phyloP scores from a whole-genome alignment of 1,284 basidiomycete species.

The Rhizoctonia solani region DNA sequence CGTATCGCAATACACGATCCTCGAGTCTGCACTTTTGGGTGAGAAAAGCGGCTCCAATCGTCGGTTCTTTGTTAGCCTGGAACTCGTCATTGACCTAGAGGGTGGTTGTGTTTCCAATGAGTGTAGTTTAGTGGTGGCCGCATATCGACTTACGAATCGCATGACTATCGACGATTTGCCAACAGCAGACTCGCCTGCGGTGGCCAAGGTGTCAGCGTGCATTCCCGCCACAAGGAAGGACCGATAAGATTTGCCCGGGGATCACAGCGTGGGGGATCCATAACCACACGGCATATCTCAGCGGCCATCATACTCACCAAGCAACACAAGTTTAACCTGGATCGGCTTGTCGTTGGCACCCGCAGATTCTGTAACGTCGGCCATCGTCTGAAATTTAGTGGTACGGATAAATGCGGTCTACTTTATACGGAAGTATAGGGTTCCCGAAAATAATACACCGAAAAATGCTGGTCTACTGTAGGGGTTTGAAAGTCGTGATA shows the following conservation, averaged over 20 bases:
- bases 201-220: conserved; percentile 21
- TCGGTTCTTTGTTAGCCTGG: conserved; percentile 96
- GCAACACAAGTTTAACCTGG: conserved; percentile 86
- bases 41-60: conserved; percentile 94
- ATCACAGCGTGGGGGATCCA: no score
- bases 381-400: conserved; percentile 37
- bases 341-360: conserved; percentile 69
- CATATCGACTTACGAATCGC: conserved; percentile 78
- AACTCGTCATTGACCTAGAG: conserved; percentile 87
- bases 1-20: conserved; percentile 90
- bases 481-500: conserved; percentile 18
- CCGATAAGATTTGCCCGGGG: not conserved
- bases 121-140: conserved; percentile 29
- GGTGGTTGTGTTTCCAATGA: conserved; percentile 3
- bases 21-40: conserved; percentile 91
- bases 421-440: not conserved
- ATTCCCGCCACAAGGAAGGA: conserved; percentile 26
- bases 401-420: not conserved
- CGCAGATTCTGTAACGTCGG: conserved; percentile 46
- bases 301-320: conserved; percentile 58
- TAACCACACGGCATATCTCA: no score
- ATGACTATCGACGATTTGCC: conserved; percentile 99
- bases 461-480: not conserved
- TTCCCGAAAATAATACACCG: not conserved
- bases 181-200: conserved; percentile 92